phyloP scores from a whole-genome alignment of 2,329 filamentous ascomycete genomes.

The Talaromyces verruculosus region DNA sequence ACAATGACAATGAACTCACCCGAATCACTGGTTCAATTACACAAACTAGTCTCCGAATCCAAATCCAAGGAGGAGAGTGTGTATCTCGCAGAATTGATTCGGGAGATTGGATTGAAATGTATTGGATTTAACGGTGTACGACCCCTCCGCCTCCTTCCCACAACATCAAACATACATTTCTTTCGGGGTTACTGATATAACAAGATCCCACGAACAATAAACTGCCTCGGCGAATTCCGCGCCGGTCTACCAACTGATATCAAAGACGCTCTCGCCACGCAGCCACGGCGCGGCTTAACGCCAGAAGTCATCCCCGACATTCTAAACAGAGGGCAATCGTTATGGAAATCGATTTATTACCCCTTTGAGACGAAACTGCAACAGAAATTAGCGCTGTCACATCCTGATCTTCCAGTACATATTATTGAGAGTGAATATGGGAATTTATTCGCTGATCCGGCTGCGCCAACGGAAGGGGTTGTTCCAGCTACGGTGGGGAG shows the following conservation, averaged over 20 bases:
- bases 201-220: conserved; percentile 74
- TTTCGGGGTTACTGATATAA: neutral
- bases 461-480: conserved; percentile 40
- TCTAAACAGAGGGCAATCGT: conserved; percentile 58
- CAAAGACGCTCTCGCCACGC: conserved; percentile 14
- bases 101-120: conserved; percentile 50
- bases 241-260: conserved; percentile 57
- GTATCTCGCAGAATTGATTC: conserved; percentile 42
- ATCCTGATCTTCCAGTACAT: conserved; percentile 78
- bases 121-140: conserved; percentile 45
- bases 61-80: conserved; percentile 30
- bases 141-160: neutral
- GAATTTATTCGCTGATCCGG: conserved; percentile 69
- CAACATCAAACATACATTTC: neutral
- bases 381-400: conserved; percentile 68
- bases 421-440: conserved; percentile 76
- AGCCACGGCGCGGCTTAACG: conserved; percentile 38
- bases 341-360: conserved; percentile 77
- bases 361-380: conserved; percentile 72
- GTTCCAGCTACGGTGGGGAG: conserved; percentile 59
- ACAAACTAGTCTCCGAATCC: conserved; percentile 45
- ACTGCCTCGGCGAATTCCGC: conserved; percentile 72
- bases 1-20: conserved; percentile 87
- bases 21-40: conserved; percentile 66
- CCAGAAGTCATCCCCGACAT: conserved; percentile 56